Base-by-base conservation (phyloP, 169 alveolate species). In the Plasmodium knowlesi region DNA sequence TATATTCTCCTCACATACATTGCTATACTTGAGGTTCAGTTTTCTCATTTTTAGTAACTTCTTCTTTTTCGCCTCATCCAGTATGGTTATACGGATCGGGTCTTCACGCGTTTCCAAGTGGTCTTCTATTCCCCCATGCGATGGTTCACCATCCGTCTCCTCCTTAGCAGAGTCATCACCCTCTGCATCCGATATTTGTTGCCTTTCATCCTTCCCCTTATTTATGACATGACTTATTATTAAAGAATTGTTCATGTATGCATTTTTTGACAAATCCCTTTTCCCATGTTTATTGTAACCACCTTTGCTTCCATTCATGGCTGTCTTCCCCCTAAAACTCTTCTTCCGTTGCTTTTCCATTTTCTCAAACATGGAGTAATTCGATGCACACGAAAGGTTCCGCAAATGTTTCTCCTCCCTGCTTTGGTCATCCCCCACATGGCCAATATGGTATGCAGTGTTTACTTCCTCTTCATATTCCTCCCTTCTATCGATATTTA, bases 321-420 rank as follows among this genome's bases (percentile, higher is more conserved):
- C 3, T 25, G 37, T 10, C 50, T 79, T 88, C 30, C 82, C 94
- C 32, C 67, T 30, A 72, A 88, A 78, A 25, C 25, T 79, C 71
- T 14, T 78, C 34, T 57, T 88, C 54, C 94, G 57, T 39, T 88
- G 70, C 22, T 50, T 88, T 88, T 88, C 94, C 74, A 54, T 76
- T 88, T 88, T 41, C 37, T 88, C 86, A 53, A 88, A 88, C 5
- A 88, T 78, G 71, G 80, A 43, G 54, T 88, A 88, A 54, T 79
- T 78, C 22, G 37, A 39, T 41, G 57, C 71, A 3, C 74, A 70
- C 3, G 71, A 32, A 3, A 78, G 41, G 14, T 88, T 78, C 30
- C n/a, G 73, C 1, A 57, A 43, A 1, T 41, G 80, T 78, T 43
- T 16, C 12, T 32, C 50, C 50, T 79, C 82, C 39, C 1, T 84